phyloP scores from a whole-genome alignment of 2,329 filamentous ascomycete genomes.

The Fusarium nurragi region DNA sequence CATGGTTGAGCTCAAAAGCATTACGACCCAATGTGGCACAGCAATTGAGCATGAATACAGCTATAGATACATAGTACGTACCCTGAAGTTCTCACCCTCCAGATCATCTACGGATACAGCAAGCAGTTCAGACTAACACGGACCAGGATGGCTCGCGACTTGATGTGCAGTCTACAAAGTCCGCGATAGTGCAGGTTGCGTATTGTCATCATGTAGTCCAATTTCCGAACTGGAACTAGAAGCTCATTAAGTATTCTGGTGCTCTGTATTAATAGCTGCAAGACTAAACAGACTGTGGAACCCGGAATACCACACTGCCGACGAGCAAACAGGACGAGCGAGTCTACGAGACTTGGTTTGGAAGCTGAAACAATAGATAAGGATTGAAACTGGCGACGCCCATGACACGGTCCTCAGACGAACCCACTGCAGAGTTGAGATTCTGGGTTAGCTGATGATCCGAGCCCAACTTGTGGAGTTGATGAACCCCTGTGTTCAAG shows the following conservation, averaged over 20 bases:
- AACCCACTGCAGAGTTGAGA: not conserved
- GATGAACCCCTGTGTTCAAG: constrained; percentile 8
- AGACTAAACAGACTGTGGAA: not conserved
- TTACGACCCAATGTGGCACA: constrained; percentile 15
- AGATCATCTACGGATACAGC: constrained; percentile 4
- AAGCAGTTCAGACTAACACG: not conserved
- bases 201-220: not conserved
- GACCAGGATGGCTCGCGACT: not conserved
- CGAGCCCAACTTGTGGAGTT: constrained; percentile 32
- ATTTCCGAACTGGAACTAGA: not conserved
- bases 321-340: not conserved
- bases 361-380: constrained; percentile 25
- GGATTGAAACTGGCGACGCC: constrained; percentile 10
- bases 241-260: not conserved
- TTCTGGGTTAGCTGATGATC: constrained; percentile 11
- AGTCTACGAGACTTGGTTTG: not conserved
- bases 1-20: not conserved
- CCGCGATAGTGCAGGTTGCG: not conserved
- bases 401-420: constrained; percentile 9
- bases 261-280: not conserved
- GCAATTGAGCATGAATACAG: not conserved
- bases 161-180: not conserved
- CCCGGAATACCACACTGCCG: constrained; percentile 1
- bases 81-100: not conserved
- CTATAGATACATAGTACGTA: too few relatives aligned